Conservation (phyloP, 805 yeast genomes). For the Candida ulmi region DNA sequence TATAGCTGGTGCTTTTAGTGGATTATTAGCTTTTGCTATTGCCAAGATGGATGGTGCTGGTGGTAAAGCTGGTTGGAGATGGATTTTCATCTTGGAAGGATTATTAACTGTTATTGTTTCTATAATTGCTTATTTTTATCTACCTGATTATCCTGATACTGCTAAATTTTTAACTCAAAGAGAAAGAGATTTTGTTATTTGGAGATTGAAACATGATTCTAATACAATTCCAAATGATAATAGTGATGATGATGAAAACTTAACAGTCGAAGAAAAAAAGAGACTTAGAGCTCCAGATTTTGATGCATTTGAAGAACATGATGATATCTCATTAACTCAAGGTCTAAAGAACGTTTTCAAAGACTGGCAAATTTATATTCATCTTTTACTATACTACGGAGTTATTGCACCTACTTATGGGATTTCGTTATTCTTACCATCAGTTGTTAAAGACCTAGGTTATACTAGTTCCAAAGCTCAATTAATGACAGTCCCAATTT, state of each 20-base stretch:
- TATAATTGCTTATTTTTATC: slow-evolving; percentile 25
- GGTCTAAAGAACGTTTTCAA: slow-evolving; percentile 18
- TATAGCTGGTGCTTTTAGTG: slow-evolving; percentile 40
- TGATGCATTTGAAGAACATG: slow-evolving; percentile 8
- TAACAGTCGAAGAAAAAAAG: background rate
- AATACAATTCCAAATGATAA: slow-evolving; percentile 3
- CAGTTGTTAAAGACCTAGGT: slow-evolving; percentile 35
- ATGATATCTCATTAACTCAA: slow-evolving; percentile 10
- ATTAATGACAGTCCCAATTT: slow-evolving; percentile 37
- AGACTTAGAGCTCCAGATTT: slow-evolving; percentile 2
- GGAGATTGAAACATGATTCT: slow-evolving; percentile 14
- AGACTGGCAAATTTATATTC: slow-evolving; percentile 27
- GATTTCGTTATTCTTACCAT: slow-evolving; percentile 35
- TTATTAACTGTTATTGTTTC: slow-evolving; percentile 37
- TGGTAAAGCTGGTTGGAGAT: slow-evolving; percentile 38
- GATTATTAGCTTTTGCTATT: slow-evolving; percentile 36
- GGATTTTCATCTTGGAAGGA: slow-evolving; percentile 36
- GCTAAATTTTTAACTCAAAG: slow-evolving; percentile 37
- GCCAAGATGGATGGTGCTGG: slow-evolving; percentile 28
- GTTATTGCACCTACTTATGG: slow-evolving; percentile 30
- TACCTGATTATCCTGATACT: slow-evolving; percentile 38
- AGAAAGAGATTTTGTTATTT: slow-evolving; percentile 25
- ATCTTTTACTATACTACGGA: slow-evolving; percentile 25
- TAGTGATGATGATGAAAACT: slow-evolving; percentile 4
- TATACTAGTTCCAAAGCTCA: slow-evolving; percentile 34